Evolutionary conservation across 2,329 filamentous ascomycete species (phyloP), one percentile per base, ranked within the genome.

Genomic region (Colletotrichum acutatum): DNA sequence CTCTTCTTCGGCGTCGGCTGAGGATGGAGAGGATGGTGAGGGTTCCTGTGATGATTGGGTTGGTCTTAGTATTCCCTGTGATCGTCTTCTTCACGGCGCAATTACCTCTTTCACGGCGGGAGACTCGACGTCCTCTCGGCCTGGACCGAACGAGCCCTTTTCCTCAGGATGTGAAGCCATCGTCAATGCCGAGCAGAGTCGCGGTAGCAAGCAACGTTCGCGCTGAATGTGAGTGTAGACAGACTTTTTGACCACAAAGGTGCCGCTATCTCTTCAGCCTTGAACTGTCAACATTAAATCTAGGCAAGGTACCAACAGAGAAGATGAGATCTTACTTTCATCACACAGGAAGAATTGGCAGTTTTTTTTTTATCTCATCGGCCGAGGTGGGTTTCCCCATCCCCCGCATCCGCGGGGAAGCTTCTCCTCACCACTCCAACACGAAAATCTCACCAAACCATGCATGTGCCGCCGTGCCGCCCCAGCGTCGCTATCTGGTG

Each of bases 1-100:
- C 62, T 84, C 82, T 56, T 79, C 70, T 22, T 69, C 70, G 11
- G 59, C 34, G 22, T 52, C 37, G 62, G 32, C 19, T 5, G 60
- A 42, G 24, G 49, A 1, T 5, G 42, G 32, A 2, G 53, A 56
- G 0, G 46, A 24, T 0, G 62, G 30, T 3, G 26, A 56, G 16
- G 34, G 24, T 22, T 65, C 60, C 70, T 72, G 8, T 7, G 14
- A n/a, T 9, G 42, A 49, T 16, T 12, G 6, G 8, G 49, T 71
- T 24, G 62, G 57, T 24, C 9, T 7, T 2, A 1, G 1, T 16
- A 1, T 7, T 11, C 16, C 1, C 16, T 16, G 26, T n/a, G 11
- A 9, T 22, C 4, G 0, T 42, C 5, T 2, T 11, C 16, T 42
- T 12, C 1, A 6, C 5, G 7, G 11, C 0, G 0, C 7, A 19